phyloP scores from a whole-genome alignment of 116 monocot genomes.

The Dioscorea cayenensis region DNA sequence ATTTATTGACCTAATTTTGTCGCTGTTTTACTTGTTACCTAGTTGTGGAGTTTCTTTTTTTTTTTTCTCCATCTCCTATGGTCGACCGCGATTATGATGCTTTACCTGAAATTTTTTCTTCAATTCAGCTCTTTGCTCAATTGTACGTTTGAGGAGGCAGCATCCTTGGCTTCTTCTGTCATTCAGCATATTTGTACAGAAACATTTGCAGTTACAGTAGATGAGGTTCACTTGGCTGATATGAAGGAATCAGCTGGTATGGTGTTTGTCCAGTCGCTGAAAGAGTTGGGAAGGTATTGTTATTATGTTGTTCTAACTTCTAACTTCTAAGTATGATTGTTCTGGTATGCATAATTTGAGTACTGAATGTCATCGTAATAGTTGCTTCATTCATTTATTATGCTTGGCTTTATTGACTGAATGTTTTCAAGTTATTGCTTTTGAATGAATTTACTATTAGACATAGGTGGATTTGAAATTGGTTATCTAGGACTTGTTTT shows the following conservation, averaged over 20 bases:
- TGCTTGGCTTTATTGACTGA: too few relatives aligned
- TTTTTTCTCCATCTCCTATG: background rate
- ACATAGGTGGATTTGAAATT: too few relatives aligned
- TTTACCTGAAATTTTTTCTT: background rate
- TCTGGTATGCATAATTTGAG: background rate
- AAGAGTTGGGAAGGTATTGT: slow-evolving; percentile 57
- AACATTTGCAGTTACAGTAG: slow-evolving; percentile 3
- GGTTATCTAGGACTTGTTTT: too few relatives aligned
- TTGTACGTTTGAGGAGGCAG: slow-evolving; percentile 59
- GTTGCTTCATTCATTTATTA: too few relatives aligned
- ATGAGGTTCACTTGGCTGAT: slow-evolving; percentile 28
- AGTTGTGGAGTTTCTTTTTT: too few relatives aligned
- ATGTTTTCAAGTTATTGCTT: too few relatives aligned
- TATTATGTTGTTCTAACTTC: background rate
- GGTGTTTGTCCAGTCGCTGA: slow-evolving; percentile 65
- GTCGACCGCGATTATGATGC: background rate
- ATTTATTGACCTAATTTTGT: too few relatives aligned
- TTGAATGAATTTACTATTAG: too few relatives aligned
- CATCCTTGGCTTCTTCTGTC: slow-evolving; percentile 40
- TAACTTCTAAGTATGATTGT: background rate
- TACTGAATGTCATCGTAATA: background rate
- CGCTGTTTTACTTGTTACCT: background rate
- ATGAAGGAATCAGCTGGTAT: slow-evolving; percentile 67
- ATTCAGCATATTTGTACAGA: slow-evolving; percentile 11
- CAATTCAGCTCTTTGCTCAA: slow-evolving; percentile 44